Evolutionary conservation across 768 basidiomycete species (phyloP).

Genomic region (Amylocystis lapponica): DNA sequence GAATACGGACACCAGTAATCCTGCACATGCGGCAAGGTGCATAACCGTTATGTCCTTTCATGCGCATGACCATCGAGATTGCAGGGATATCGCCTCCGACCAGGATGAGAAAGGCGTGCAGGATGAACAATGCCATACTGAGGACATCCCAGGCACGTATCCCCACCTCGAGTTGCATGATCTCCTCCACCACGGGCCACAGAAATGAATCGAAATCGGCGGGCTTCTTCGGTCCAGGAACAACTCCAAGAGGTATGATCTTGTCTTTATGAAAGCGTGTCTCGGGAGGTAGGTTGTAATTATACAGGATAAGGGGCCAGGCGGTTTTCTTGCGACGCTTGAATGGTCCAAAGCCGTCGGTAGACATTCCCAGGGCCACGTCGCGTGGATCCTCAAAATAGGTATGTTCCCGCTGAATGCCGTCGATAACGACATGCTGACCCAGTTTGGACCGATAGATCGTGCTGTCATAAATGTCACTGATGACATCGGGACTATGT

Average conservation of each 20-base stretch:
- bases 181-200: constrained; percentile 22
- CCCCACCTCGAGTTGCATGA: constrained; percentile 17
- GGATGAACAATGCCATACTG: constrained; percentile 8
- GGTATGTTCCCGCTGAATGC: constrained; percentile 13
- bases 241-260: constrained; percentile 16
- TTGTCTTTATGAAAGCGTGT: constrained; percentile 12
- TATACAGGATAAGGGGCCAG: constrained; percentile 38
- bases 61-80: constrained; percentile 20
- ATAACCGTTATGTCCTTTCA: constrained; percentile 24
- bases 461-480: constrained; percentile 32
- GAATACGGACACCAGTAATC: constrained; percentile 15
- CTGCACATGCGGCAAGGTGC: constrained; percentile 21
- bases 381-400: constrained; percentile 36
- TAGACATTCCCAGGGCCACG: constrained; percentile 37
- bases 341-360: constrained; percentile 39
- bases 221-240: constrained; percentile 17
- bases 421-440: constrained; percentile 23
- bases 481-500: constrained; percentile 15
- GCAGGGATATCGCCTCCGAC: constrained; percentile 23
- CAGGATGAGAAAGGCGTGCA: constrained; percentile 20
- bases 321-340: constrained; percentile 26
- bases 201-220: constrained; percentile 24
- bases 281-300: constrained; percentile 29
- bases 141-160: constrained; percentile 12
- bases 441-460: constrained; percentile 24